Evolutionary conservation across 148 eudicot species (phyloP), one percentile per base, ranked within the genome.

Genomic region (Fagopyrum tataricum): DNA sequence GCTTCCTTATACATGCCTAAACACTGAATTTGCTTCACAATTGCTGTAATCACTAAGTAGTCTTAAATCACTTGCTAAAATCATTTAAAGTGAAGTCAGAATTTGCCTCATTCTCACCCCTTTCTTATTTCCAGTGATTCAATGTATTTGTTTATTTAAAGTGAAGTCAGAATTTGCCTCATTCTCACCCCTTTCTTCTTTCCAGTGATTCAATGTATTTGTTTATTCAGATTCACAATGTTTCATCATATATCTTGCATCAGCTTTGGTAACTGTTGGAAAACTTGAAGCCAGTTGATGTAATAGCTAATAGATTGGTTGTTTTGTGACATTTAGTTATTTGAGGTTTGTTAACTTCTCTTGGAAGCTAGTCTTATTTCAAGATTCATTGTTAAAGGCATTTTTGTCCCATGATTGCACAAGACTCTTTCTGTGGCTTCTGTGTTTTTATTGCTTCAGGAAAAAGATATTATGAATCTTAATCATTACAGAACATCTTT

Each of bases 131-230:
- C 4, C 68, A 15, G 18, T 37, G 15, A 62, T 31, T 4, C 68
- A 31, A 13, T 62, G 5, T 31, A 14, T 42, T 62, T 41, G 42
- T 62, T 59, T 62, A 37, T 62, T 31, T 4, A 62, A 18, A 4
- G n/a, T n/a, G n/a, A n/a, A 0, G 15, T 37, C 69, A 64, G 69
- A 37, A 64, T 7, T 37, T 64, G 43, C 44, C 5, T 64, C 69
- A 64, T 64, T 64, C 44, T 37, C 39, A 20, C 9, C 69, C 69
- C 69, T 64, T 64, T 64, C 69, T 64, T 64, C 69, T 61, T 61
- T 26, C 6, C 69, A 17, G 20, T 39, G 17, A 64, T 37, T 5
- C 69, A 31, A 14, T 64, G 2, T 37, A 15, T 43, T 64, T 42
- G 43, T 31, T 61, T 64, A 39, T 64, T 37, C 11, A 64, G 44